Evolutionary conservation across 78 protist genomes (phyloP).

Genomic region (Trichosphaerium sp.): DNA sequence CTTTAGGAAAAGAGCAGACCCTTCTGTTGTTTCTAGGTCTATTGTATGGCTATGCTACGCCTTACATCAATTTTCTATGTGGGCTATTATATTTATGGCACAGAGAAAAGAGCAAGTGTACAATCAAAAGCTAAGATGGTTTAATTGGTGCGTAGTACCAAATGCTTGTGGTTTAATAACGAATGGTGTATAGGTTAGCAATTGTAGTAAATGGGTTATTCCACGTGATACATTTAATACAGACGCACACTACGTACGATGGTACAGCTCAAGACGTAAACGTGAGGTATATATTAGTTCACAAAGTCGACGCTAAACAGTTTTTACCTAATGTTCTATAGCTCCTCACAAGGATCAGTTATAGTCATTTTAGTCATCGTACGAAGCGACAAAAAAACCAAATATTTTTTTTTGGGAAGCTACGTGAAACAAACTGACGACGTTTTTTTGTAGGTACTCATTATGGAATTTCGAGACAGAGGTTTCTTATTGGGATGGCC

Average conservation of each 20-base stretch:
- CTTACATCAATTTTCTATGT: slow-evolving; percentile 1
- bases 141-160: too few relatives aligned
- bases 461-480: not conserved
- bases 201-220: slow-evolving; percentile 1
- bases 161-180: too few relatives aligned
- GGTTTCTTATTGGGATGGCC: not conserved
- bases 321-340: too few relatives aligned
- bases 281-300: too few relatives aligned
- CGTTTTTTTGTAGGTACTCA: too few relatives aligned
- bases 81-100: not conserved
- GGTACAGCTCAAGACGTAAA: not conserved
- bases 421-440: too few relatives aligned
- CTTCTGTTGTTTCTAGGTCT: too few relatives aligned
- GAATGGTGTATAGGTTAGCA: too few relatives aligned
- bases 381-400: too few relatives aligned
- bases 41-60: not conserved
- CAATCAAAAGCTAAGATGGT: not conserved
- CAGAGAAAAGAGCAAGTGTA: not conserved
- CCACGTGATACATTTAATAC: slow-evolving; percentile 5
- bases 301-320: too few relatives aligned
- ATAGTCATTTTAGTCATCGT: slow-evolving; percentile 2
- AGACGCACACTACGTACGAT: slow-evolving; percentile 1
- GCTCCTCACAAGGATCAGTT: slow-evolving; percentile 8
- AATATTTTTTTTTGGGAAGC: too few relatives aligned
- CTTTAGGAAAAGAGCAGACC: too few relatives aligned